Evolutionary conservation across 129 eudicot genomes (phyloP), one percentile per base, ranked within the genome.

Genomic region (Smallanthus sonchifolius): DNA sequence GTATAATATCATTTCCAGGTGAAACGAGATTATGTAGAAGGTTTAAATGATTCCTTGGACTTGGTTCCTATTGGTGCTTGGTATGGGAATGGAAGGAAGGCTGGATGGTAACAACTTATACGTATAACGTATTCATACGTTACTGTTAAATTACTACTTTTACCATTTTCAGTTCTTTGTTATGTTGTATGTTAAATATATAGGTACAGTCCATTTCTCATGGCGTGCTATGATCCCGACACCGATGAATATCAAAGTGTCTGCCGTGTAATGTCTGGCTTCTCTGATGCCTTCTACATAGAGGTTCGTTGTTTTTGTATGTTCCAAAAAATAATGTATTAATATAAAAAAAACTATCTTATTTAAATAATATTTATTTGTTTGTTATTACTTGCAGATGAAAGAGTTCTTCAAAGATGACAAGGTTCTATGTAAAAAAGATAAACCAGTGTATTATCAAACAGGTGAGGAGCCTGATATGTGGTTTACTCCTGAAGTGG

Each of bases 71-170:
- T 94, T 68, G 99, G 97, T 82, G 99, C 96, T 83, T 91, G 99
- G 99, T 73, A 91, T 83, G 99, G 99, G 57, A 94, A 94, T 85
- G 99, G 99, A 78, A 83, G 99, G 83, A 94, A 94, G 76, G 99
- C 97, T 9, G 99, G 99, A 91, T 94, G 97, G 99, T 94, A 91
- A 73, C 34, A 75, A 15, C 55, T 55, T 55, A 24, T 19, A 34
- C 28, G 6, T 54, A 17, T 24, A 24, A 24, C 1, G 1, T 24
- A 24, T 24, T 24, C 14, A 42, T 8, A n/a, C 17, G 20, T 51
- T 14, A 59, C 15, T 9, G 6, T 28, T 38, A 61, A 11, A 37
- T 76, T 60, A 67, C 42, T 55, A 2, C n/a, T 8, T 34, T 24
- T 24, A 19, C 10, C 42, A 9, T 17, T 38, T 36, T 4, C 9